phyloP scores from a whole-genome alignment of 1,284 basidiomycete genomes.

The Pterula multifida region DNA sequence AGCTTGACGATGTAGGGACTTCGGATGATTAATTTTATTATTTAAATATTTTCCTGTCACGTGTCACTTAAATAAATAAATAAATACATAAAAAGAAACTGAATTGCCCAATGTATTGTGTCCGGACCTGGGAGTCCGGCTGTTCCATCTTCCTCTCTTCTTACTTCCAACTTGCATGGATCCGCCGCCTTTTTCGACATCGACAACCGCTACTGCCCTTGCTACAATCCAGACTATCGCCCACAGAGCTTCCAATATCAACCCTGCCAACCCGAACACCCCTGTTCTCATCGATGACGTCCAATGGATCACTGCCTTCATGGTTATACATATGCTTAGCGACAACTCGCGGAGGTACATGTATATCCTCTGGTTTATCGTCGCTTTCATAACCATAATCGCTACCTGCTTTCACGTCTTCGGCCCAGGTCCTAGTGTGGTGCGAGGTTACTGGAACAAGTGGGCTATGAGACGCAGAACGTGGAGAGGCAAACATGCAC shows the following conservation, averaged over 20 bases:
- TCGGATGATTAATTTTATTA: neutral
- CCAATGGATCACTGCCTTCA: slow-evolving; percentile 43
- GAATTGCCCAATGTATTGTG: no score
- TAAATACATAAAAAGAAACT: no score
- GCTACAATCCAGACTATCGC: neutral
- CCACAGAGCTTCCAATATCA: neutral
- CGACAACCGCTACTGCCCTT: neutral
- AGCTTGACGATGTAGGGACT: neutral
- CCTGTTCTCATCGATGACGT: neutral
- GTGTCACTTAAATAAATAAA: no score
- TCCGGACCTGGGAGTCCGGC: neutral
- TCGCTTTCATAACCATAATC: slow-evolving; percentile 27
- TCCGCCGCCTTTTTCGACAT: neutral
- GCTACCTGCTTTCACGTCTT: slow-evolving; percentile 29
- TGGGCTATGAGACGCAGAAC: slow-evolving; percentile 44
- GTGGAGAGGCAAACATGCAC: slow-evolving; percentile 18
- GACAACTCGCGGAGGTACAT: slow-evolving; percentile 40
- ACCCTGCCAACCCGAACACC: neutral
- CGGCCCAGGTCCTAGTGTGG: slow-evolving; percentile 25
- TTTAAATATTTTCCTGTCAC: no score
- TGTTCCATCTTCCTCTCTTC: neutral
- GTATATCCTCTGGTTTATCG: slow-evolving; percentile 39
- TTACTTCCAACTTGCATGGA: neutral
- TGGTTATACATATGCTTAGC: slow-evolving; percentile 40
- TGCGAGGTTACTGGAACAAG: slow-evolving; percentile 39